Evolutionary conservation across 495 filamentous ascomycete genomes (phyloP), one percentile per base, ranked within the genome.

Genomic region (Peziza echinospora): DNA sequence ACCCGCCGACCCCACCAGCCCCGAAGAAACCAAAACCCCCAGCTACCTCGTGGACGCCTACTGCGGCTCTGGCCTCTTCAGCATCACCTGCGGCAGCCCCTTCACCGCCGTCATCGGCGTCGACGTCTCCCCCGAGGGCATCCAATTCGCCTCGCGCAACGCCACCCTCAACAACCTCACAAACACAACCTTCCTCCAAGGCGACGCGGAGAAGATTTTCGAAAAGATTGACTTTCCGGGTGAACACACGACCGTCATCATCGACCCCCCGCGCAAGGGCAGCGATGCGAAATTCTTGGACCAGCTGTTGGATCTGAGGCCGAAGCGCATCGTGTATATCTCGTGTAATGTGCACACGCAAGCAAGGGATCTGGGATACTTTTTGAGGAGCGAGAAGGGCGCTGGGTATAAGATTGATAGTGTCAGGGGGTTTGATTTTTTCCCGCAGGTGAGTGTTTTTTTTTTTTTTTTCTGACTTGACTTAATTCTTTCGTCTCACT

Each of bases 301-400:
- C 19, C 89, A 97, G 67, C 62, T 97, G 49, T 58, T 94, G 19
- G 55, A 60, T 17, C 94, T 75, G 52, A 76, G 67, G 41, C 89
- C 89, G 5, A 67, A 68, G 47, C 65, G 87, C 41, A 71, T 96
- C 10, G 77, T 92, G 6, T 97, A 97, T 58, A 89, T 97, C 19
- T 87, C 81, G 47, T 97, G 89, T 52, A 96, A 97, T 59, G 91
- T 96, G 47, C 91, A 96, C 56, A 93, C 89, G 19, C 89, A 97
- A 66, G 91, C 89, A 26, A 67, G 91, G 44, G 89, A 97, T 64
- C 76, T 96, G 64, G 67, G 21, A 19, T 61, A 53, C 28, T 51
- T 59, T 6, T 48, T 56, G 43, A 55, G 30, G 17, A 60, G 68
- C 41, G 59, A 62, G 40, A 65, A 65, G 53, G 62, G 67, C 43